A percentile compares a stretch with the other conserved stretches of the same genome.
phyloP scores from a whole-genome alignment of 2,329 filamentous ascomycete genomes.

The Colletotrichum incanum region DNA sequence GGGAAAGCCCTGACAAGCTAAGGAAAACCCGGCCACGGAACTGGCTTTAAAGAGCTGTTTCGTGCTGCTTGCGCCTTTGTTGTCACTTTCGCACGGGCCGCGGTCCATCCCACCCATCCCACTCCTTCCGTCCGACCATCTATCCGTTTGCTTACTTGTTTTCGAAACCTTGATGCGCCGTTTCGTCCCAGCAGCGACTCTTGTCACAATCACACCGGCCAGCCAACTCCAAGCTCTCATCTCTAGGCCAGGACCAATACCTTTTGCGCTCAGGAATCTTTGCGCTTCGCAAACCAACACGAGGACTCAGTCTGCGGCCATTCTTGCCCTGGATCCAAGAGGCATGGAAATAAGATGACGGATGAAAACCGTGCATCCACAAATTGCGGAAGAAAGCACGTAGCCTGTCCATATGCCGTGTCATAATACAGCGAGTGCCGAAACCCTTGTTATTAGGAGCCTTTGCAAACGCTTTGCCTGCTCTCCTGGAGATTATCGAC shows the following conservation, averaged over 20 bases:
- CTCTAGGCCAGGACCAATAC: not conserved
- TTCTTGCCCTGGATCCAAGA: not conserved
- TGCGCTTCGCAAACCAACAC: constrained; percentile 2
- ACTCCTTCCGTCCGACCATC: constrained; percentile 12
- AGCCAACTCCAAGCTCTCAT: not conserved
- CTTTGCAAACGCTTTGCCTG: constrained; percentile 18
- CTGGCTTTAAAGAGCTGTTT: constrained; percentile 26
- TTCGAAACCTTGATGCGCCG: constrained; percentile 24
- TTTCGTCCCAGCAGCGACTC: constrained; percentile 35
- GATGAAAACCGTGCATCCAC: not conserved
- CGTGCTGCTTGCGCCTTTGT: constrained; percentile 30
- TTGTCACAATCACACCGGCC: constrained; percentile 12
- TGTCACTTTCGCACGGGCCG: constrained; percentile 39
- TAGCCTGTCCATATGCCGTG: not conserved
- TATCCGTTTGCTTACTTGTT: constrained; percentile 29
- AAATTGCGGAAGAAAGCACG: not conserved
- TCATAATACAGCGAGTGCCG: constrained; percentile 1
- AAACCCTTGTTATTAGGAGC: constrained; percentile 7
- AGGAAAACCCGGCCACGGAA: constrained; percentile 7
- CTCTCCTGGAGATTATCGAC: not conserved
- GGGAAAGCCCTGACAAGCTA: constrained; percentile 22
- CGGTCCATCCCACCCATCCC: constrained; percentile 28
- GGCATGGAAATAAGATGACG: not conserved
- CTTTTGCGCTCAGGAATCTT: not conserved
- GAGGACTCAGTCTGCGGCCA: not conserved